Percentiles rank a stretch among this genome's conserved stretches.
phyloP scores from a whole-genome alignment of 495 filamentous ascomycete species.

The Talaromyces nanjingensis region DNA sequence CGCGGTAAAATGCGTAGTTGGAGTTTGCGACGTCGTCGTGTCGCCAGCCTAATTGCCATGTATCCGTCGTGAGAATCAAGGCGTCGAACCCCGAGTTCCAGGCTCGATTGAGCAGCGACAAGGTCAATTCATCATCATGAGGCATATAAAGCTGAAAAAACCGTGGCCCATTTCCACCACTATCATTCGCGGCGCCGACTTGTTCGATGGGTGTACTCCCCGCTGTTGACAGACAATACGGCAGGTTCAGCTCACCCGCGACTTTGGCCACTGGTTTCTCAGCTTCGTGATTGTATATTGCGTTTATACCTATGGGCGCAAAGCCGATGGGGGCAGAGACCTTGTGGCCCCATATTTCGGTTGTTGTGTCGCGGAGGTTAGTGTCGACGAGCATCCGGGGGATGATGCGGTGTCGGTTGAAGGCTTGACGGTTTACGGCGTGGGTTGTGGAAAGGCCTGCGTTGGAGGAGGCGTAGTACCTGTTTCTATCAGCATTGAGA shows the following conservation, averaged over 20 bases:
- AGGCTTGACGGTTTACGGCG: constrained; percentile 59
- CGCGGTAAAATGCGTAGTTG: constrained; percentile 61
- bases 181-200: constrained; percentile 47
- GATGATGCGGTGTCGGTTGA: constrained; percentile 61
- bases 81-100: constrained; percentile 42
- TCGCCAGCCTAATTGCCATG: constrained; percentile 53
- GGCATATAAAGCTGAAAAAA: constrained; percentile 64
- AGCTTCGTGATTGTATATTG: constrained; percentile 52
- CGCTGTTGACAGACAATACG: constrained; percentile 53
- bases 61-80: constrained; percentile 37
- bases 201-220: constrained; percentile 52
- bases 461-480: constrained; percentile 60
- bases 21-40: constrained; percentile 49
- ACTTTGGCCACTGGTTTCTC: constrained; percentile 54
- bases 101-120: constrained; percentile 55
- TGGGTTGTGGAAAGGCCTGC: constrained; percentile 60
- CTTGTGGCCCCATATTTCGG: constrained; percentile 55
- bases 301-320: constrained; percentile 61
- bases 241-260: constrained; percentile 47
- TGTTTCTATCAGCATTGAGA: constrained; percentile 8
- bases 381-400: constrained; percentile 58
- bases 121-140: constrained; percentile 52
- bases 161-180: constrained; percentile 26
- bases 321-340: constrained; percentile 56
- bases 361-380: constrained; percentile 48